These are phyloP conservation scores for Pleurotus giganteus DNA, from an alignment of 768 basidiomycete species.

Conservation along the genomic window DNA sequence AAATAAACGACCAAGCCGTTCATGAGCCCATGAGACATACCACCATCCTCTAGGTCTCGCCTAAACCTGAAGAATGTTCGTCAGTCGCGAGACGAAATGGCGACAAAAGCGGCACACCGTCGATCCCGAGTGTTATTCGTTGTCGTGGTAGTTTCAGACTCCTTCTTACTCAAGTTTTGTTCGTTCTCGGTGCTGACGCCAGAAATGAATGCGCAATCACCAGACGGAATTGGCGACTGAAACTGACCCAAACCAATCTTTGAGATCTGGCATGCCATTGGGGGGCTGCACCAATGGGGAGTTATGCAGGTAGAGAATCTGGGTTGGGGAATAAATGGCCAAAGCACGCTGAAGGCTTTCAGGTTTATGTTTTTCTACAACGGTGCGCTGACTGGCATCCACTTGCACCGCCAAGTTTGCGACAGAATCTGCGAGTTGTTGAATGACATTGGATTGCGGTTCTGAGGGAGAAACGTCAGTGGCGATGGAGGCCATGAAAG, in stretches of 20 bases:
- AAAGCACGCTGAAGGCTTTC: slow-evolving; percentile 40
- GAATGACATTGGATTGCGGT: not conserved
- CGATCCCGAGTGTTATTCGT: slow-evolving; percentile 60
- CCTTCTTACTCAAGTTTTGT: slow-evolving; percentile 64
- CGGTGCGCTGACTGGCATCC: slow-evolving; percentile 21
- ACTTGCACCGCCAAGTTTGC: slow-evolving; percentile 28
- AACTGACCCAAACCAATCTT: slow-evolving; percentile 86
- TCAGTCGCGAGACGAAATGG: slow-evolving; percentile 2
- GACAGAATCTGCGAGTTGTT: slow-evolving; percentile 16
- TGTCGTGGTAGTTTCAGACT: slow-evolving; percentile 52
- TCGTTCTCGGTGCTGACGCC: slow-evolving; percentile 55
- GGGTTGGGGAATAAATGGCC: slow-evolving; percentile 65
- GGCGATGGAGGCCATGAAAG: slow-evolving; percentile 1
- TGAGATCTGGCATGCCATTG: slow-evolving; percentile 74
- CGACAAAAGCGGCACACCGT: slow-evolving; percentile 43
- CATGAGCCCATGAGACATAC: slow-evolving; percentile 31
- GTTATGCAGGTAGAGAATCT: slow-evolving; percentile 64
- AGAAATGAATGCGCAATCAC: slow-evolving; percentile 25
- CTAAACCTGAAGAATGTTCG: slow-evolving; percentile 53
- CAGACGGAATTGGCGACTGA: slow-evolving; percentile 14
- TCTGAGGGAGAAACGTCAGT: not conserved
- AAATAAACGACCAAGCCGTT: not conserved
- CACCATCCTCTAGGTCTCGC: slow-evolving; percentile 73
- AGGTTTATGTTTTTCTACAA: slow-evolving; percentile 26
- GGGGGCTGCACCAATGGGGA: slow-evolving; percentile 78